A percentile compares a stretch with the other conserved stretches of the same genome.
Conservation (phyloP, 208 protist genomes). For the Trypanosoma avium region DNA sequence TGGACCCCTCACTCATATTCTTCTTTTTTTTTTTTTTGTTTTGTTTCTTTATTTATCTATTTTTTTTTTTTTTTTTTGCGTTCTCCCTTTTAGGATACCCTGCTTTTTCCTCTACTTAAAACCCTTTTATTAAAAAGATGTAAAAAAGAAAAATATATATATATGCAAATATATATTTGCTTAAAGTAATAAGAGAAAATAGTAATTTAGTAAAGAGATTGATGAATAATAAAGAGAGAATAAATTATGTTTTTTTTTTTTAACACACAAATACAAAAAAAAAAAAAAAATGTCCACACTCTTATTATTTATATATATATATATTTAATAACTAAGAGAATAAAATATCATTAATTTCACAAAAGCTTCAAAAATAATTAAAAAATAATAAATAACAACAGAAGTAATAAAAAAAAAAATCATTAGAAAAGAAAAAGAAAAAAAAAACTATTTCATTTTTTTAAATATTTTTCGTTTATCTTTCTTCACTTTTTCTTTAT, state of each 20-base stretch:
- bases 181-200: too few relatives aligned
- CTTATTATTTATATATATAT: conserved; percentile 22
- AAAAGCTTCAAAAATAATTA: not conserved
- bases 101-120: too few relatives aligned
- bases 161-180: too few relatives aligned
- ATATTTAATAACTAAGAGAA: not conserved
- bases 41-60: conserved; percentile 1
- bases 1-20: conserved; percentile 16
- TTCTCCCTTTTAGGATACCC: too few relatives aligned
- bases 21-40: not conserved
- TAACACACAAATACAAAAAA: too few relatives aligned
- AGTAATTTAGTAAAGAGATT: too few relatives aligned
- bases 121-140: too few relatives aligned
- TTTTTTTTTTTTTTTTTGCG: too few relatives aligned
- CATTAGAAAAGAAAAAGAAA: not conserved
- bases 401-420: conserved; percentile 4
- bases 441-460: conserved; percentile 21
- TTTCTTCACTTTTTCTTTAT: conserved; percentile 19
- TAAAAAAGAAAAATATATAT: too few relatives aligned
- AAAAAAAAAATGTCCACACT: too few relatives aligned
- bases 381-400: conserved; percentile 8
- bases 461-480: conserved; percentile 23
- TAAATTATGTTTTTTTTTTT: too few relatives aligned
- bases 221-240: too few relatives aligned
- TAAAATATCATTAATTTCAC: not conserved